These are phyloP conservation scores for Phyllosticta paracitricarpa DNA, from an alignment of 2,329 filamentous ascomycete genomes.

Conservation along the genomic window DNA sequence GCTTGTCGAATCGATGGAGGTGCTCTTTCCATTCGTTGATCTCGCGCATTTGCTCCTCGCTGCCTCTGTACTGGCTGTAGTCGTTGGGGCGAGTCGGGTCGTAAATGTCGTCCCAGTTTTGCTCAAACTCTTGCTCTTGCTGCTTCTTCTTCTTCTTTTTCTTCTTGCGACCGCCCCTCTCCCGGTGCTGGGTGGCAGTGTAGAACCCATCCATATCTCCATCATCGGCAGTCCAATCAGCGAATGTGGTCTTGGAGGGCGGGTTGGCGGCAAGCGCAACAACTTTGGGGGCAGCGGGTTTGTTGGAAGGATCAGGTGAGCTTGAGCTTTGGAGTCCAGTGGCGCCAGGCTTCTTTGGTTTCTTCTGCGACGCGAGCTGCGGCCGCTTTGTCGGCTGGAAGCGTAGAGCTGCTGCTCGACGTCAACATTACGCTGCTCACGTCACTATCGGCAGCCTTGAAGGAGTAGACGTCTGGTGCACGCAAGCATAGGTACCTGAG, in stretches of 20 bases:
- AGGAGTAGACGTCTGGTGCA: constrained; percentile 16
- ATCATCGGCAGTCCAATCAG: constrained; percentile 79
- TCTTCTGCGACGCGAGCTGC: constrained; percentile 46
- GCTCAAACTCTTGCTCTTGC: constrained; percentile 50
- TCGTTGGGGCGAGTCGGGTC: constrained; percentile 74
- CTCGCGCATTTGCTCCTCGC: constrained; percentile 73
- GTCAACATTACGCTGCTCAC: constrained; percentile 9
- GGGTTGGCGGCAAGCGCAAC: constrained; percentile 30
- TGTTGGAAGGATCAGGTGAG: constrained; percentile 13
- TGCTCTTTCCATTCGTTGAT: constrained; percentile 80
- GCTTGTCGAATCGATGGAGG: constrained; percentile 31
- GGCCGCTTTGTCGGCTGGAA: constrained; percentile 78
- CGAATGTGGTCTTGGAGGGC: constrained; percentile 57
- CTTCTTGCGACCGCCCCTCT: constrained; percentile 56
- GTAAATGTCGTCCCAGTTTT: constrained; percentile 89
- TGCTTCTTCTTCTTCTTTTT: constrained; percentile 61
- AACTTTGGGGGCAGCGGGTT: background rate
- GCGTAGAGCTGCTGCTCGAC: constrained; percentile 40
- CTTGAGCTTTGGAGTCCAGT: constrained; percentile 11
- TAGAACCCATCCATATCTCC: constrained; percentile 64
- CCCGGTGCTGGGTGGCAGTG: constrained; percentile 50
- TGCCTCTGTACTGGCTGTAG: constrained; percentile 73
- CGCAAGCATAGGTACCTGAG: constrained; percentile 46
- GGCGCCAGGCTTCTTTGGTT: constrained; percentile 46
- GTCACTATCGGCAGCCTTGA: constrained; percentile 10